Evolutionary conservation across 345 rosid species (phyloP).

Genomic region (Cochlearia excelsa): DNA sequence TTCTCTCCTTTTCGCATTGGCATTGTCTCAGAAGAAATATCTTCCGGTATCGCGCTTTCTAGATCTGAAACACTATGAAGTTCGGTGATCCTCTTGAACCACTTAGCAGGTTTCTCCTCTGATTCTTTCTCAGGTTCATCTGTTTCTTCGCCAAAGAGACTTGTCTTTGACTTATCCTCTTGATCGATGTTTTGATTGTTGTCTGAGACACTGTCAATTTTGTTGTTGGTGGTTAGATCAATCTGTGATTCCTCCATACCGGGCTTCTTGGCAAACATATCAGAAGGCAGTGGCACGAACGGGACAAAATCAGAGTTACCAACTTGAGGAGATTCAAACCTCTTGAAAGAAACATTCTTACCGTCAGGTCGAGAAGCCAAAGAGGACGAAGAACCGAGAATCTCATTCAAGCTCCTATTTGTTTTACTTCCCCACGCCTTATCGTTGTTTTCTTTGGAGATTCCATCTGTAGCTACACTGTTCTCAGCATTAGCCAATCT

Average conservation of each 20-base stretch:
- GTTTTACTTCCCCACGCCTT: no score
- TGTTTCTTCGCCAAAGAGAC: constrained; percentile 32
- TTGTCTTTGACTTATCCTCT: constrained; percentile 25
- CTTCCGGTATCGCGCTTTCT: constrained; percentile 43
- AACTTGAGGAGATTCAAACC: constrained; percentile 38
- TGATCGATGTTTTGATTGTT: constrained; percentile 21
- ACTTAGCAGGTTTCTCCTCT: constrained; percentile 56
- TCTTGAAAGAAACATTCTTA: constrained; percentile 26
- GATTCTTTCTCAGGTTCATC: constrained; percentile 37
- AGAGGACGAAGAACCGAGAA: constrained; percentile 44
- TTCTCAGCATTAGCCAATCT: constrained; percentile 54
- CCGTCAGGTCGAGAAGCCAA: constrained; percentile 27
- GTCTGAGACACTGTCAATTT: constrained; percentile 15
- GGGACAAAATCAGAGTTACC: constrained; percentile 50
- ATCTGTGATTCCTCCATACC: constrained; percentile 37
- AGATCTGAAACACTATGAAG: constrained; percentile 53
- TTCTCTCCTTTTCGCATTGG: constrained; percentile 79
- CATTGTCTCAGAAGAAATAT: constrained; percentile 68
- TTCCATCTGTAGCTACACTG: constrained; percentile 17
- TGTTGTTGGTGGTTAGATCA: constrained; percentile 22
- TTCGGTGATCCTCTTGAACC: constrained; percentile 68
- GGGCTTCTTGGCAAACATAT: constrained; percentile 67
- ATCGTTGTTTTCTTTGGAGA: constrained; percentile 30
- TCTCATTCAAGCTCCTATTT: constrained; percentile 46
- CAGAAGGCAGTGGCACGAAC: constrained; percentile 74